Conservation (phyloP, 108 stramenopile genomes). For the Schizochytrium sp. region DNA sequence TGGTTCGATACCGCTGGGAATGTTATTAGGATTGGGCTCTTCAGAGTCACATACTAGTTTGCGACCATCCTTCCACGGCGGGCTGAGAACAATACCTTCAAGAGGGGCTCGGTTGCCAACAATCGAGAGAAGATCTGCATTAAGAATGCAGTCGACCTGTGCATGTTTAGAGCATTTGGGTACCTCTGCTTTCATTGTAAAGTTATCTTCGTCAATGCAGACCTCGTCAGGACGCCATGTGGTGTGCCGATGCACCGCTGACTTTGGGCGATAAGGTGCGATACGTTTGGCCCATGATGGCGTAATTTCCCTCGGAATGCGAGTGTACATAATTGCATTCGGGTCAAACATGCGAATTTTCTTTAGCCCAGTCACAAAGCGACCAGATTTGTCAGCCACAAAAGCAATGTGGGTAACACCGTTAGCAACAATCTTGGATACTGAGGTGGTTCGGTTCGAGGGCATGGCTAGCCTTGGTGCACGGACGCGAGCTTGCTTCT, state of each 20-base stretch:
- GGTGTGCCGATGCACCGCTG: slow-evolving; percentile 27
- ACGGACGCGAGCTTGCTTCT: not conserved
- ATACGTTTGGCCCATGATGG: slow-evolving; percentile 34
- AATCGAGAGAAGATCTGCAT: not conserved
- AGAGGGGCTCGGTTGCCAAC: slow-evolving; percentile 11
- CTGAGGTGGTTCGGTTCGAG: slow-evolving; percentile 20
- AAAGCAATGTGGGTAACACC: slow-evolving; percentile 57
- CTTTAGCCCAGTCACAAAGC: slow-evolving; percentile 46
- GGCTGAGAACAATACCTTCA: slow-evolving; percentile 54
- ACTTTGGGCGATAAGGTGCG: slow-evolving; percentile 49
- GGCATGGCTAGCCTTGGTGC: not conserved
- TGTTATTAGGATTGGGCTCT: slow-evolving; percentile 33
- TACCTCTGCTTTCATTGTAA: not conserved
- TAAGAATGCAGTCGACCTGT: slow-evolving; percentile 1
- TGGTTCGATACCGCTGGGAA: slow-evolving; percentile 10
- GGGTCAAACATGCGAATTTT: slow-evolving; percentile 54
- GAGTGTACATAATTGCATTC: slow-evolving; percentile 39
- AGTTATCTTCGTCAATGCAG: slow-evolving; percentile 17
- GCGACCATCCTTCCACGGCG: slow-evolving; percentile 51
- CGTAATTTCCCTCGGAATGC: slow-evolving; percentile 44
- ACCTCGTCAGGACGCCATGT: slow-evolving; percentile 54
- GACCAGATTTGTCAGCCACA: slow-evolving; percentile 45
- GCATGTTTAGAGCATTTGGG: slow-evolving; percentile 15
- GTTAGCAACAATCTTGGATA: not conserved
- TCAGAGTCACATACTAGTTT: not conserved